Conservation (phyloP, 495 filamentous ascomycete species). For the Penicillium malachiteum region DNA sequence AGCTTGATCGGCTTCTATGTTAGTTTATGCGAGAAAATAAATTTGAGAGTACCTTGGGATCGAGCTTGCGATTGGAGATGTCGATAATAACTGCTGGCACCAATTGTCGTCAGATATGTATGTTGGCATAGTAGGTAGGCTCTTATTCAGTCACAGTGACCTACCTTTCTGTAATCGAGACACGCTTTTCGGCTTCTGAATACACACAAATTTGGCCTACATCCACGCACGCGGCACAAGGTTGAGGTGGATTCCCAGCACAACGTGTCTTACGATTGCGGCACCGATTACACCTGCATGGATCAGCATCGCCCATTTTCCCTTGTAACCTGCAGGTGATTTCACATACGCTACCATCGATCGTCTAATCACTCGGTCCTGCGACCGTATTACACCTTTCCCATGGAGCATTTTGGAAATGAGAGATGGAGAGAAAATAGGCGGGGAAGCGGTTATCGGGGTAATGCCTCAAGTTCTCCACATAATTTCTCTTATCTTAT, state of each 20-base stretch:
- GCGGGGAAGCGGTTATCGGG: not conserved
- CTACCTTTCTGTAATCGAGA: slow-evolving; percentile 38
- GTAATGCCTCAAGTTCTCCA: not conserved
- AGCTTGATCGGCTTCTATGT: not conserved
- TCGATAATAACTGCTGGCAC: slow-evolving; percentile 25
- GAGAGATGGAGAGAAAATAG: not conserved
- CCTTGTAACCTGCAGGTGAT: not conserved
- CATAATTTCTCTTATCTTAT: not conserved
- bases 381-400: slow-evolving; percentile 23
- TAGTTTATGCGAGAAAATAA: not conserved
- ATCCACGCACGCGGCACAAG: slow-evolving; percentile 37
- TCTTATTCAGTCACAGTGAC: too few relatives aligned
- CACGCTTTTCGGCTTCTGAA: slow-evolving; percentile 38
- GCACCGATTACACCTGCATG: slow-evolving; percentile 37
- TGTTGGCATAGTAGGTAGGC: too few relatives aligned
- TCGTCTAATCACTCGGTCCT: slow-evolving; percentile 22
- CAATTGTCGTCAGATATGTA: too few relatives aligned
- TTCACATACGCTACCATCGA: slow-evolving; percentile 35
- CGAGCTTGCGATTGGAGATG: slow-evolving; percentile 31
- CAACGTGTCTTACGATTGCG: slow-evolving; percentile 37
- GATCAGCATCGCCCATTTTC: slow-evolving; percentile 8
- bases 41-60: slow-evolving; percentile 6
- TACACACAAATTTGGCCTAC: slow-evolving; percentile 33
- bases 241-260: slow-evolving; percentile 34
- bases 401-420: slow-evolving; percentile 24